Evolutionary conservation across 352 stramenopile genomes (phyloP).

Genomic region (Phytophthora agathidicida): DNA sequence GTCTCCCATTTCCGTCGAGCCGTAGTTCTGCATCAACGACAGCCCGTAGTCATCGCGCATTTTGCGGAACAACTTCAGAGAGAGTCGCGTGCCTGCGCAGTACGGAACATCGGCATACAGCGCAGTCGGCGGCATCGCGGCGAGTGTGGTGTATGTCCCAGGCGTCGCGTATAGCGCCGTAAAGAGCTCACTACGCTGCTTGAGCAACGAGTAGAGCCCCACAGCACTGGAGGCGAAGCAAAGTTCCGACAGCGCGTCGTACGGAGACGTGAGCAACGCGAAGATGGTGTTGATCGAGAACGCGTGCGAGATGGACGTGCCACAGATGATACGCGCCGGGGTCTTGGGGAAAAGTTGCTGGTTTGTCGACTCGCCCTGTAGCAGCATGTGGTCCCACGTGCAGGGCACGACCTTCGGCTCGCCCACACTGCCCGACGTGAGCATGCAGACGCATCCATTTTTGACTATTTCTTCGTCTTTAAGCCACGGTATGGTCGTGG

Average conservation of each 20-base stretch:
- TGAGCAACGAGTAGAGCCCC: conserved; percentile 58
- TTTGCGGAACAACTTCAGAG: conserved; percentile 53
- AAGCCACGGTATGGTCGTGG: conserved; percentile 36
- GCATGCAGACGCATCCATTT: conserved; percentile 68
- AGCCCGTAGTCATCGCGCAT: conserved; percentile 68
- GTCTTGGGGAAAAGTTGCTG: conserved; percentile 72
- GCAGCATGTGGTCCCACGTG: conserved; percentile 75
- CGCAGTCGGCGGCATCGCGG: conserved; percentile 48
- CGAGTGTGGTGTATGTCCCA: conserved; percentile 77
- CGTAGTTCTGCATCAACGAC: conserved; percentile 86
- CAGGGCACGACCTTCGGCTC: conserved; percentile 79
- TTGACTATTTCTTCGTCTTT: conserved; percentile 31
- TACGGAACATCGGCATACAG: conserved; percentile 77
- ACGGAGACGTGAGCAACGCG: conserved; percentile 71
- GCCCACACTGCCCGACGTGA: conserved; percentile 85
- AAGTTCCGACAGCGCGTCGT: conserved; percentile 67
- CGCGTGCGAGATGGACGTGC: conserved; percentile 84
- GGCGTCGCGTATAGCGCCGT: conserved; percentile 81
- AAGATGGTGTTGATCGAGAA: conserved; percentile 90
- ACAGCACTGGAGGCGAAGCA: conserved; percentile 63
- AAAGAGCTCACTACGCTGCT: conserved; percentile 41
- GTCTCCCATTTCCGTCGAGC: conserved; percentile 82
- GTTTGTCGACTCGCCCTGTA: conserved; percentile 83
- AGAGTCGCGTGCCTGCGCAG: conserved; percentile 72
- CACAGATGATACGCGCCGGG: conserved; percentile 71